Evolutionary conservation across 306 rosid genomes (phyloP).

Genomic region (Cicer yamashitae): DNA sequence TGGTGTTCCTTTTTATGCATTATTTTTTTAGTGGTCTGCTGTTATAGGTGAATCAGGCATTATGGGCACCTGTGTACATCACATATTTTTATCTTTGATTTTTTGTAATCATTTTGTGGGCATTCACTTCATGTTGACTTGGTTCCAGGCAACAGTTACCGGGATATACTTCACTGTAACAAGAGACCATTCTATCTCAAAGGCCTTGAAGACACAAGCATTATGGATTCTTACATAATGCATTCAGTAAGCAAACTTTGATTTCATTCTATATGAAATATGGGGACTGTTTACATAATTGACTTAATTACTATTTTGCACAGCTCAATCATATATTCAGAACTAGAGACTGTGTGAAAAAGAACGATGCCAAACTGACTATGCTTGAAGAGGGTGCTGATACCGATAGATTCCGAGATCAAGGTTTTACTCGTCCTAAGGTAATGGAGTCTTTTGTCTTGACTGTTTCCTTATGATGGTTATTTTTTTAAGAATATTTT

Average conservation of each 20-base stretch:
- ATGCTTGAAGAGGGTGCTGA: slow-evolving; percentile 58
- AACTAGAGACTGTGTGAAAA: slow-evolving; percentile 74
- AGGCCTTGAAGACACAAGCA: slow-evolving; percentile 70
- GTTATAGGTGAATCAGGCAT: slow-evolving; percentile 17
- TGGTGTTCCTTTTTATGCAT: slow-evolving; percentile 7
- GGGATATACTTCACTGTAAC: slow-evolving; percentile 78
- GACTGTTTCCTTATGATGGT: slow-evolving; percentile 16
- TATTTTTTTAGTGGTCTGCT: slow-evolving; percentile 15
- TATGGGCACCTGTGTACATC: background rate
- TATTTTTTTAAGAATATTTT: background rate
- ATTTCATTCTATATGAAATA: slow-evolving; percentile 29
- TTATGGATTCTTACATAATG: slow-evolving; percentile 84
- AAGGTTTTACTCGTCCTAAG: slow-evolving; percentile 97
- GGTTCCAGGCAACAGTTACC: slow-evolving; percentile 78
- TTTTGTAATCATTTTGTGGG: slow-evolving; percentile 26
- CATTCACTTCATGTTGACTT: slow-evolving; percentile 38
- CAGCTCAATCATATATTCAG: slow-evolving; percentile 91
- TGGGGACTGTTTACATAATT: slow-evolving; percentile 18
- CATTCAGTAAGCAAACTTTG: slow-evolving; percentile 70
- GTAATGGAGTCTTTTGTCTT: slow-evolving; percentile 54
- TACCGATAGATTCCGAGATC: slow-evolving; percentile 75
- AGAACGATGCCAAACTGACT: slow-evolving; percentile 69
- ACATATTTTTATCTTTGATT: slow-evolving; percentile 23
- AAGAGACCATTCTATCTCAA: slow-evolving; percentile 87
- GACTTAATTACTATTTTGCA: slow-evolving; percentile 43